Evolutionary conservation across 164 flowering plant species (phyloP).

Genomic region (Magnolia changhungtana): DNA sequence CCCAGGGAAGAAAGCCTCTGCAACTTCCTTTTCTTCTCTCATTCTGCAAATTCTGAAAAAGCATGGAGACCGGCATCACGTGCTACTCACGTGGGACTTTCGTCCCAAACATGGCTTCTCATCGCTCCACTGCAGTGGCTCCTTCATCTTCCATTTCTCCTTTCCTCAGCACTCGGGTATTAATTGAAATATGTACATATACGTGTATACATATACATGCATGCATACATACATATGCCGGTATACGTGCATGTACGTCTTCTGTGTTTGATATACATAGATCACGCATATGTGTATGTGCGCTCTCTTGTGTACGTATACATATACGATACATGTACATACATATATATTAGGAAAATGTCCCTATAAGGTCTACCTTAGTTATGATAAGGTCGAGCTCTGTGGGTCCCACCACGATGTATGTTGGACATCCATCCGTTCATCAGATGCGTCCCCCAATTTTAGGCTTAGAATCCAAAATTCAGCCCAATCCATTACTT

Average conservation of each 20-base stretch:
- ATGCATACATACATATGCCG: neutral
- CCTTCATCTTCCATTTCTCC: conserved; percentile 49
- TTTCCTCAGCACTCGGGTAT: conserved; percentile 55
- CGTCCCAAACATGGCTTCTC: conserved; percentile 50
- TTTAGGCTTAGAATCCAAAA: too few relatives aligned
- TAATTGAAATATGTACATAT: neutral
- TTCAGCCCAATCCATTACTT: too few relatives aligned
- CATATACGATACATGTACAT: too few relatives aligned
- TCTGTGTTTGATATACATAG: neutral
- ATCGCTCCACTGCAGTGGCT: conserved; percentile 38
- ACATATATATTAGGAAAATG: too few relatives aligned
- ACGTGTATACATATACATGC: neutral
- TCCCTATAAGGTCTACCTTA: too few relatives aligned
- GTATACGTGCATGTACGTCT: neutral
- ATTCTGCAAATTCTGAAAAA: neutral
- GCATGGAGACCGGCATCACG: conserved; percentile 74
- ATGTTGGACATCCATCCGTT: too few relatives aligned
- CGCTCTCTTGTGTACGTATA: neutral
- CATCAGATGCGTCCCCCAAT: too few relatives aligned
- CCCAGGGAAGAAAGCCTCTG: neutral
- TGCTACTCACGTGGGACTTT: conserved; percentile 58
- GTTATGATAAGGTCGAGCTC: too few relatives aligned
- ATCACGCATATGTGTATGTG: neutral
- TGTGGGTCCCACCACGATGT: too few relatives aligned
- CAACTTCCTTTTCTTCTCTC: neutral